Conservation (phyloP, 495 filamentous ascomycete genomes). For the Wilcoxina mikolae region DNA sequence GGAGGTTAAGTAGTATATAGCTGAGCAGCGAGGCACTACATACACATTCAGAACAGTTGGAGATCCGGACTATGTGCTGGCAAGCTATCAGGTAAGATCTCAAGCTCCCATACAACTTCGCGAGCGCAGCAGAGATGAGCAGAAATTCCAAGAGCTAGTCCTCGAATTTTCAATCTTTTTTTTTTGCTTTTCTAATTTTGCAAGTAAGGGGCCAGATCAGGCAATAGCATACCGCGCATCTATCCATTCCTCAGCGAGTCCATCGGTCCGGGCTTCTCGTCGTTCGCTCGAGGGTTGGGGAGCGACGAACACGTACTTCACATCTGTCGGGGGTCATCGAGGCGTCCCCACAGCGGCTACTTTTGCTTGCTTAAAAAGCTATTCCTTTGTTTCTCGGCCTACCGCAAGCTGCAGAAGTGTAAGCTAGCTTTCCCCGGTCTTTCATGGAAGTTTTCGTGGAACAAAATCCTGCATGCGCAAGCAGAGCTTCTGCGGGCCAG, state of each 20-base stretch:
- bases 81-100: constrained; percentile 5
- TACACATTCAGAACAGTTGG: background rate
- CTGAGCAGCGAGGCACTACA: background rate
- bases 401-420: background rate
- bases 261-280: background rate
- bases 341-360: background rate
- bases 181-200: constrained; percentile 4
- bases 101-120: background rate
- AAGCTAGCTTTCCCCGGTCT: constrained; percentile 6
- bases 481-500: constrained; percentile 1
- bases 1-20: background rate
- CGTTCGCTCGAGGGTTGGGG: background rate
- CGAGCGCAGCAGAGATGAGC: background rate
- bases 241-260: background rate
- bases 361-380: background rate
- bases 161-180: background rate
- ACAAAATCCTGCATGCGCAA: background rate
- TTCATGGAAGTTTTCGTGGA: constrained; percentile 5
- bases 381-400: background rate
- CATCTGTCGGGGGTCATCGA: constrained; percentile 1
- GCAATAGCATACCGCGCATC: background rate
- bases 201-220: constrained; percentile 1
- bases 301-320: constrained; percentile 5
- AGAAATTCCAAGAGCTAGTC: no score
- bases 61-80: background rate